phyloP scores from a whole-genome alignment of 2,329 filamentous ascomycete genomes.

The Exophiala xenobiotica region DNA sequence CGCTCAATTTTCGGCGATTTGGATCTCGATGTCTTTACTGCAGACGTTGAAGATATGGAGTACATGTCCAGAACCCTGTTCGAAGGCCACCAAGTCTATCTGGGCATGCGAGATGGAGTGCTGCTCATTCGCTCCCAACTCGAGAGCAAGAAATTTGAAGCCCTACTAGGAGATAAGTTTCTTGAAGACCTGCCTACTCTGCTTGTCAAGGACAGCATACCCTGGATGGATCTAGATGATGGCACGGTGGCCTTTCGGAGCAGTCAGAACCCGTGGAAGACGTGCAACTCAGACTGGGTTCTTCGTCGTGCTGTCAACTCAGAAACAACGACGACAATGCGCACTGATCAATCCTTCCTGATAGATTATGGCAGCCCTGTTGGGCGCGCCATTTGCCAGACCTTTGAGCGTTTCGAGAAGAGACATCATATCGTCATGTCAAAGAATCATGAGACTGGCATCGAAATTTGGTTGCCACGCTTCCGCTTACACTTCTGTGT shows the following conservation, averaged over 20 bases:
- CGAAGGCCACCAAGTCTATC: conserved; percentile 32
- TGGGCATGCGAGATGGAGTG: conserved; percentile 29
- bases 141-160: conserved; percentile 30
- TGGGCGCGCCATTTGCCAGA: conserved; percentile 32
- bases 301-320: conserved; percentile 16
- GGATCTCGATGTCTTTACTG: conserved; percentile 37
- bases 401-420: conserved; percentile 42
- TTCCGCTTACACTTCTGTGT: conserved; percentile 51
- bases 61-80: conserved; percentile 35
- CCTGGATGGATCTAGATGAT: conserved; percentile 30
- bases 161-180: conserved; percentile 36
- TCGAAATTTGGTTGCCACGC: conserved; percentile 47
- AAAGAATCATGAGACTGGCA: conserved; percentile 15
- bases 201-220: conserved; percentile 44
- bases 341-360: conserved; percentile 23
- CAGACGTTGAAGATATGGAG: conserved; percentile 38
- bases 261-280: conserved; percentile 33
- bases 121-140: conserved; percentile 37
- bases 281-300: conserved; percentile 32
- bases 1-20: conserved; percentile 27
- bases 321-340: background rate
- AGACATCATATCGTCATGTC: conserved; percentile 38
- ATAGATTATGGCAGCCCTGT: conserved; percentile 41
- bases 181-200: conserved; percentile 32
- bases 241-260: conserved; percentile 37